Conservation (phyloP, 2,329 filamentous ascomycete genomes). For the Colletotrichum melonis region DNA sequence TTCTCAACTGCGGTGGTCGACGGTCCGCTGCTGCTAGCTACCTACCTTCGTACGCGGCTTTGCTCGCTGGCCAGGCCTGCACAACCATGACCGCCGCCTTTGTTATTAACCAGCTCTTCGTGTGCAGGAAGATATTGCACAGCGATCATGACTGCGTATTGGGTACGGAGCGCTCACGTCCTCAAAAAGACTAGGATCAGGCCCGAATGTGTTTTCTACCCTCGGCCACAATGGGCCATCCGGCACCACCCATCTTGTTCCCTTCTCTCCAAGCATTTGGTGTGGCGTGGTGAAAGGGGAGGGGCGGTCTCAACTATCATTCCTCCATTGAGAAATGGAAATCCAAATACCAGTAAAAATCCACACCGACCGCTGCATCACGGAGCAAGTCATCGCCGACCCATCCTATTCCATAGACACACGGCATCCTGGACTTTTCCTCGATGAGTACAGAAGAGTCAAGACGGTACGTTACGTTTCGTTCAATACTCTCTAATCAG, state of each 20-base stretch:
- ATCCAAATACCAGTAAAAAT: constrained; percentile 14
- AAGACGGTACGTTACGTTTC: background rate
- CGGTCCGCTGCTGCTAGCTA: background rate
- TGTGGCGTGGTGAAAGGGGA: constrained; percentile 15
- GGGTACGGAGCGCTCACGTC: background rate
- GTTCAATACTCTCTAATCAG: background rate
- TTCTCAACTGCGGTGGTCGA: background rate
- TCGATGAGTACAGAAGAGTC: background rate
- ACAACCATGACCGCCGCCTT: background rate
- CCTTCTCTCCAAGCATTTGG: background rate
- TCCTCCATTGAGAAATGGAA: constrained; percentile 20
- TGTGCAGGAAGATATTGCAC: constrained; percentile 1
- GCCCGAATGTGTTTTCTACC: background rate
- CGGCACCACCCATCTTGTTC: background rate
- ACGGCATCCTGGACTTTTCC: constrained; percentile 10
- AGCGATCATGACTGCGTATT: background rate
- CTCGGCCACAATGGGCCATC: background rate
- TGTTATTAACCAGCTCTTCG: background rate
- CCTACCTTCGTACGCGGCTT: background rate
- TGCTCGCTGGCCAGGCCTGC: background rate
- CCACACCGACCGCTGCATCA: constrained; percentile 12
- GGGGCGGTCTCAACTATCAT: constrained; percentile 25
- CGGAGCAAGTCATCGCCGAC: constrained; percentile 10
- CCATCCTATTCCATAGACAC: background rate
- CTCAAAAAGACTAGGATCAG: constrained; percentile 11